phyloP scores from a whole-genome alignment of 108 stramenopile species.

The Stephanodiscus triporus region DNA sequence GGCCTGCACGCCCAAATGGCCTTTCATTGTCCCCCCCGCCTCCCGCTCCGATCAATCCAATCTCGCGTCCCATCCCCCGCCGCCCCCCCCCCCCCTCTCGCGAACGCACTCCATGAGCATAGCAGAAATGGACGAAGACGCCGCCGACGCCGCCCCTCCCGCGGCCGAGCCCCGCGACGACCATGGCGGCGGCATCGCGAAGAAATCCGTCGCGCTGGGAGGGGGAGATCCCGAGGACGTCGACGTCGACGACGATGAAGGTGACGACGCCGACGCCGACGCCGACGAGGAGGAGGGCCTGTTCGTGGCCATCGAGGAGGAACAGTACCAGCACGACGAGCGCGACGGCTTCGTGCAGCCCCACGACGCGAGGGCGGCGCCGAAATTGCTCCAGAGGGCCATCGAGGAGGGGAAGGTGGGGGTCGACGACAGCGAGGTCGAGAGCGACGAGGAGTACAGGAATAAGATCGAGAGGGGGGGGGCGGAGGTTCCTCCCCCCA shows the following conservation, averaged over 20 bases:
- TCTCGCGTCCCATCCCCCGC: too few species aligned
- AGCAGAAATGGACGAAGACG: neutral
- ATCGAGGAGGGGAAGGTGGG: conserved; percentile 71
- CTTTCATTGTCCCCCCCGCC: too few species aligned
- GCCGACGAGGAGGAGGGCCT: conserved; percentile 69
- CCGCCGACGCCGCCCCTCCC: neutral
- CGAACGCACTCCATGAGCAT: neutral
- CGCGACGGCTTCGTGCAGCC: conserved; percentile 54
- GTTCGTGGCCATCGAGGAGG: conserved; percentile 51
- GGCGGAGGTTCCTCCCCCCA: neutral
- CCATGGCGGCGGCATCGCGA: neutral
- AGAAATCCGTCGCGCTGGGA: neutral
- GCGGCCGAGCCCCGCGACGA: neutral
- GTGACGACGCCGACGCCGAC: conserved; percentile 26
- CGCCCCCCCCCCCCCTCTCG: neutral
- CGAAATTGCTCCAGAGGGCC: conserved; percentile 70
- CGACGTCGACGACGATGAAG: neutral
- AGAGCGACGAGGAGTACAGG: conserved; percentile 42
- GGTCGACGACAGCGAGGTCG: conserved; percentile 69
- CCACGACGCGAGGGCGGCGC: conserved; percentile 66
- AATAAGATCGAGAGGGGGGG: conserved; percentile 7
- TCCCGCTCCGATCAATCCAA: too few species aligned
- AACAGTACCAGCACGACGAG: conserved; percentile 13
- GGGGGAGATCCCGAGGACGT: too few species aligned
- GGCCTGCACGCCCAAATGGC: too few species aligned